Evolutionary conservation across 75 land plant genomes (phyloP), one percentile per base, ranked within the genome.

Genomic region (Cryptomeria japonica): DNA sequence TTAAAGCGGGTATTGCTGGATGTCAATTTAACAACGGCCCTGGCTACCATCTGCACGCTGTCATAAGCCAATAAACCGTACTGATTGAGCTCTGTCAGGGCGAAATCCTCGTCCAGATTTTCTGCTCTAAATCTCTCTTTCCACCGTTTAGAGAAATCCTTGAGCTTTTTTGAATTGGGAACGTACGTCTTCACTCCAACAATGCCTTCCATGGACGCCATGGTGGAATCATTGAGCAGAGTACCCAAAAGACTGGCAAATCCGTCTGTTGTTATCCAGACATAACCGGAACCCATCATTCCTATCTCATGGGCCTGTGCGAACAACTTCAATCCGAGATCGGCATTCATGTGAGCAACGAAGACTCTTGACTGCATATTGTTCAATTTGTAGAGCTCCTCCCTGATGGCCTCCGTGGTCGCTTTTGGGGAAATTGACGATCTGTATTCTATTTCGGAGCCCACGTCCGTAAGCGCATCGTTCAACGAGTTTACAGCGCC

Each of bases 1-100:
- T 84, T 5, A 51, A 47, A 86, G 51, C 31, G 31, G 34, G 31
- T n/a, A n/a, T 58, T 51, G 8, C 5, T 44, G 3, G 47, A 44
- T 56, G 0, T 15, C 61, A 39, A 85, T 83, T 37, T 78, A 4
- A 5, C 36, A 55, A 87, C 39, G 14, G 92, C 89, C 18, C 32
- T 2, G 18, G 89, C 77, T 3, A 92, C 39, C 25, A 47, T 47
- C 31, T 31, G 46, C 34, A 91, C 88, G 46, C 87, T 41, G 61
- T 94, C 95, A 89, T 92, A 94, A 9, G 95, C 93, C 28, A 77
- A 75, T 19, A 92, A 46, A 11, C 87, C 93, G 78, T 92, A 73
- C n/a, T 89, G 80, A 49, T 88, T 88, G 4, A 90, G 89, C 49
- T 58, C 58, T 37, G 56, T 16, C 36, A 87, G 49, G 5, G 47